Conservation (phyloP, 1,284 basidiomycete genomes). For the Testicularia cyperi region DNA sequence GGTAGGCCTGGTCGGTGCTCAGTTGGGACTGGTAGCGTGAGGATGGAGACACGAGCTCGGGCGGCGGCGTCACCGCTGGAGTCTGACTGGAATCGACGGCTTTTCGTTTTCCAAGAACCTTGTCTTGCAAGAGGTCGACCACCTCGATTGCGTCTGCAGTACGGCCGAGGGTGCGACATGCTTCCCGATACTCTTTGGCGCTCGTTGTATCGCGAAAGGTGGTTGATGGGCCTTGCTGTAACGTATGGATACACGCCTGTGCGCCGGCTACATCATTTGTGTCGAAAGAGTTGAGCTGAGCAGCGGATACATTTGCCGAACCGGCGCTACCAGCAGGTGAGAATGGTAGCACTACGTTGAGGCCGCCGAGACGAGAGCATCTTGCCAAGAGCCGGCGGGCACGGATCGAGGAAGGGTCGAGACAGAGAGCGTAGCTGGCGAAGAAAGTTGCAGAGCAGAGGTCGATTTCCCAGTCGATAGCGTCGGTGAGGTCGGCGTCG, state of each 20-base stretch:
- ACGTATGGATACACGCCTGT: conserved; percentile 47
- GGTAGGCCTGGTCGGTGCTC: conserved; percentile 38
- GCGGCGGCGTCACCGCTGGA: neutral
- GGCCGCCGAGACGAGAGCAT: conserved; percentile 47
- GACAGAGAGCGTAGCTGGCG: conserved; percentile 40
- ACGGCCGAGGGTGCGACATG: conserved; percentile 41
- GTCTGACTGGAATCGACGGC: conserved; percentile 3
- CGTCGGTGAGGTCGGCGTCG: conserved; percentile 2
- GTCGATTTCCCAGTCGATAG: conserved; percentile 25
- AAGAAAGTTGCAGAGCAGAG: conserved; percentile 50
- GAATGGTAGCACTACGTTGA: conserved; percentile 48
- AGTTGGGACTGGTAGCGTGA: conserved; percentile 32
- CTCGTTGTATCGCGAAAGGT: conserved; percentile 43
- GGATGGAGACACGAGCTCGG: conserved; percentile 6
- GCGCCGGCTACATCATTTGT: conserved; percentile 39
- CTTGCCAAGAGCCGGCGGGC: conserved; percentile 41
- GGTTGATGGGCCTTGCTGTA: conserved; percentile 43
- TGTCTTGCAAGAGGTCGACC: conserved; percentile 9
- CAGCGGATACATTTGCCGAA: conserved; percentile 12
- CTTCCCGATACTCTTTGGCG: conserved; percentile 49
- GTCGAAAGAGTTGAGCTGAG: conserved; percentile 25
- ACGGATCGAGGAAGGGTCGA: conserved; percentile 28
- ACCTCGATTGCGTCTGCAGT: conserved; percentile 44
- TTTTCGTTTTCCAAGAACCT: conserved; percentile 28
- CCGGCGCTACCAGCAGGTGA: conserved; percentile 40